These are phyloP conservation scores for Arabidopsis hybrid DNA, from an alignment of 441 rosid genomes.

Conservation along the genomic window DNA sequence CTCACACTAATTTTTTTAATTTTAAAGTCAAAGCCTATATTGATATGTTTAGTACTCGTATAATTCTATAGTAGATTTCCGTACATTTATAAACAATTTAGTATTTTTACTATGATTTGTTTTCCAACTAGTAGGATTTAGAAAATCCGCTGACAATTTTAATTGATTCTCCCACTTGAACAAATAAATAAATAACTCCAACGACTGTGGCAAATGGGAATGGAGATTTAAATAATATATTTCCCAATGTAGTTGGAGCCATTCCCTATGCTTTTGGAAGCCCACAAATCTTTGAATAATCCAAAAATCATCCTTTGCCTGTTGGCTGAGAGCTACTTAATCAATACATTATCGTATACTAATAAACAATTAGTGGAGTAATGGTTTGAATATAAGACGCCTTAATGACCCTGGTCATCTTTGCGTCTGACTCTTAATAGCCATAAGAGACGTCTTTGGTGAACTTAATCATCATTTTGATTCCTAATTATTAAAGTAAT, in stretches of 20 bases:
- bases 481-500: constrained; percentile 24
- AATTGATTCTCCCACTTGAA: constrained; percentile 30
- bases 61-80: constrained; percentile 15
- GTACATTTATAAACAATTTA: constrained; percentile 10
- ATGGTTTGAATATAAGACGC: constrained; percentile 29
- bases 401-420: constrained; percentile 33
- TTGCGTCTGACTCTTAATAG: constrained; percentile 41
- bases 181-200: constrained; percentile 21
- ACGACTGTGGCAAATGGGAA: constrained; percentile 6
- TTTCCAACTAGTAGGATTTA: constrained; percentile 26
- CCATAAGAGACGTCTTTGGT: constrained; percentile 39
- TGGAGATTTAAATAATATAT: constrained; percentile 23
- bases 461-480: constrained; percentile 29
- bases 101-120: constrained; percentile 19
- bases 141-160: constrained; percentile 13
- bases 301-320: constrained; percentile 3
- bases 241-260: constrained; percentile 43
- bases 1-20: not conserved
- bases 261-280: constrained; percentile 46
- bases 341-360: not conserved
- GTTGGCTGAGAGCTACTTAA: constrained; percentile 44
- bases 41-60: not conserved
- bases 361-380: constrained; percentile 38
- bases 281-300: constrained; percentile 40
- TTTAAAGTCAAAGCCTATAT: constrained; percentile 21